Evolutionary conservation across 1,139 yeast genomes (phyloP).

Genomic region (Geotrichum siamense): DNA sequence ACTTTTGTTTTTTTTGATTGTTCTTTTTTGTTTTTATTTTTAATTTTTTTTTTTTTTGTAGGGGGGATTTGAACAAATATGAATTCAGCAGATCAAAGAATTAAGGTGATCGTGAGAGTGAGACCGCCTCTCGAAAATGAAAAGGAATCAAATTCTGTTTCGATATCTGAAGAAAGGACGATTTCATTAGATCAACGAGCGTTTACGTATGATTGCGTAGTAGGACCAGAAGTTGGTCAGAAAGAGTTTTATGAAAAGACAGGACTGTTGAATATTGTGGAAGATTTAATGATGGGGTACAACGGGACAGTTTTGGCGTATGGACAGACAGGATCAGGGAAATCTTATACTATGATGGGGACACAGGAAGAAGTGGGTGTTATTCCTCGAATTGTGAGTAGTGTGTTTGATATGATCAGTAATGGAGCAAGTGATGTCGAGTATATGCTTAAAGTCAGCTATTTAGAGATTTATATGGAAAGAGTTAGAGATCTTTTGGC

Average conservation of each 20-base stretch:
- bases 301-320: constrained; percentile 81
- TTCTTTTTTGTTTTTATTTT: too few relatives aligned
- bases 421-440: constrained; percentile 49
- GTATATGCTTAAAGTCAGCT: constrained; percentile 61
- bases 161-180: not conserved
- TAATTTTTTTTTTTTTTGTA: too few relatives aligned
- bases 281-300: constrained; percentile 67
- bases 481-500: constrained; percentile 55
- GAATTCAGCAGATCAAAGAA: constrained; percentile 27
- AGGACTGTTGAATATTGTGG: constrained; percentile 40
- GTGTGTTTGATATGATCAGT: constrained; percentile 51
- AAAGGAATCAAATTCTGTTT: not conserved
- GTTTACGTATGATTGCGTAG: constrained; percentile 64
- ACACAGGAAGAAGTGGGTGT: constrained; percentile 43
- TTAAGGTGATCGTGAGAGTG: constrained; percentile 60
- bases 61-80: too few relatives aligned
- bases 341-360: constrained; percentile 83
- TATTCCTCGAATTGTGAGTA: constrained; percentile 65
- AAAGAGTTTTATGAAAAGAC: constrained; percentile 26
- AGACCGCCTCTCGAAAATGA: constrained; percentile 38
- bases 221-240: constrained; percentile 47
- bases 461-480: constrained; percentile 79
- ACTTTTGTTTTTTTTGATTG: too few relatives aligned
- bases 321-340: constrained; percentile 88
- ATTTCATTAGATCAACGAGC: constrained; percentile 23